Evolutionary conservation across 2,329 filamentous ascomycete species (phyloP).

Genomic region (Piedraia hortae): DNA sequence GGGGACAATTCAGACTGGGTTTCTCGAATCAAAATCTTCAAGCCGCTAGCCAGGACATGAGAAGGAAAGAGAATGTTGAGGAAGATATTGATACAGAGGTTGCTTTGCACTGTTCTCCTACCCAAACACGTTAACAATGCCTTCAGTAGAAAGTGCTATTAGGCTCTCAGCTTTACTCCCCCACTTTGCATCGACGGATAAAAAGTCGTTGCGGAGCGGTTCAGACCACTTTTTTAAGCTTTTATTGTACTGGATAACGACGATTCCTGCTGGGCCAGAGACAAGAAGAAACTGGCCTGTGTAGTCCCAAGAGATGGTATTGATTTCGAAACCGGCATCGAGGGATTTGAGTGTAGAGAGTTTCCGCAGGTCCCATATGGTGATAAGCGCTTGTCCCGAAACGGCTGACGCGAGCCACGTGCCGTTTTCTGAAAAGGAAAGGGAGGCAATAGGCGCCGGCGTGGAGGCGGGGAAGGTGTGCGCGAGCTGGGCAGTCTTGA

Average conservation of each 20-base stretch:
- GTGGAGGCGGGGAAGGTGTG: conserved; percentile 35
- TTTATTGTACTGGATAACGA: conserved; percentile 77
- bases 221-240: conserved; percentile 70
- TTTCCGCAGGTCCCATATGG: conserved; percentile 80
- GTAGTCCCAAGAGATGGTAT: conserved; percentile 70
- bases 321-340: conserved; percentile 53
- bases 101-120: too few relatives aligned
- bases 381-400: conserved; percentile 49
- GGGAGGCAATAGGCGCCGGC: conserved; percentile 37
- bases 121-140: conserved; percentile 42
- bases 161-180: conserved; percentile 46
- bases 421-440: conserved; percentile 87
- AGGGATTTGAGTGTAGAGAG: conserved; percentile 58
- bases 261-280: conserved; percentile 51
- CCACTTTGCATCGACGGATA: conserved; percentile 51
- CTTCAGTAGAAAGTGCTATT: conserved; percentile 46
- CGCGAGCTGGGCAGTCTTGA: conserved; percentile 49
- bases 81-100: too few relatives aligned
- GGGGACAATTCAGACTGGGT: too few relatives aligned
- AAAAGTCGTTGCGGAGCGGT: conserved; percentile 47
- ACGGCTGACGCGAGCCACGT: conserved; percentile 76
- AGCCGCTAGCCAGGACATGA: too few relatives aligned
- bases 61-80: too few relatives aligned
- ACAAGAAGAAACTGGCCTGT: conserved; percentile 78
- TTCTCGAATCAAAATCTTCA: too few relatives aligned